Base-by-base conservation (phyloP, 2,329 filamentous ascomycete genomes). In the Ophiocordyceps sinensis region DNA sequence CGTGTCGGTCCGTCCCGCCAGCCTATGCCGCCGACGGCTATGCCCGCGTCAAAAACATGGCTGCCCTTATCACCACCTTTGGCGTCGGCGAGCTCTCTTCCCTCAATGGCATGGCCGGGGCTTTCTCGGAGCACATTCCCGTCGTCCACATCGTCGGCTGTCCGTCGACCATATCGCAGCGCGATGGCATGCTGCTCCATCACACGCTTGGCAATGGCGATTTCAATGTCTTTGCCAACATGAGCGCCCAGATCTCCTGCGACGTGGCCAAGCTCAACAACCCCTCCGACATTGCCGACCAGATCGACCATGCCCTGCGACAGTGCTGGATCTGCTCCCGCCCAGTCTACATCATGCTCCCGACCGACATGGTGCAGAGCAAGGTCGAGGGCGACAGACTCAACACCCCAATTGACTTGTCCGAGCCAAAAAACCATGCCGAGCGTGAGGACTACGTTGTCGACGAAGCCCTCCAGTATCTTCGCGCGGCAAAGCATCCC, bases 381-480 rank as follows among this genome's bases (percentile, higher is more conserved):
- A 84, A 88, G 61, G 65, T 94, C 21, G 80, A 89, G 55, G 85
- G 83, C 30, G 70, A 74, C 37, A 68, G 79, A 8, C 69, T 94
- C 12, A 71, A 79, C n/a, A 79, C 67, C 0, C 77, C 77, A 0
- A 76, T 94, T 44, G 74, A 87, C 53, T 63, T 89, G 2, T 58
- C 65, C 1, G 72, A 77, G 42, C 73, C 77, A 2, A 45, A 57
- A 15, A 91, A 89, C 52, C 75, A 88, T 21, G 53, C 65, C 1
- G 82, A 80, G 46, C 77, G 75, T 44, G 86, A 93, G 59, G 71
- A 85, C 46, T 87, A 88, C 45, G 83, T 89, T n/a, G 82, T 93
- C 10, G 76, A 85, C 31, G 77, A 86, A 14, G 73, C 93, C 11
- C 64, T 88, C 43, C 79, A 79, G 57, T 81, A 79, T 51, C 72